Conservation (phyloP, 1,139 yeast species). For the Hanseniaspora sp. region DNA sequence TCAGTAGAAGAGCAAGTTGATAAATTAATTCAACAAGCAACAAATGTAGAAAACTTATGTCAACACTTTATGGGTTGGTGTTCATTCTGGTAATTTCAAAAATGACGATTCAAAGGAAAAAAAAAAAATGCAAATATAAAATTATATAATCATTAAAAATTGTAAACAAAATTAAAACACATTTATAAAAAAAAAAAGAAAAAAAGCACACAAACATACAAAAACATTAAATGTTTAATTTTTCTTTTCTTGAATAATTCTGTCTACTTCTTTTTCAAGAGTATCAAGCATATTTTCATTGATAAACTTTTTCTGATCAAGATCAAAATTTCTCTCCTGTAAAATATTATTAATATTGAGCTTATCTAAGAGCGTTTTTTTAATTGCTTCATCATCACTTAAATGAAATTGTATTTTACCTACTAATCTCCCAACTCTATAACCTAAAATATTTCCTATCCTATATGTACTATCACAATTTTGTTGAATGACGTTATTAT, state of each 20-base stretch:
- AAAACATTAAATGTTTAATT: not conserved
- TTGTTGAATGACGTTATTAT: conserved; percentile 56
- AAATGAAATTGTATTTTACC: conserved; percentile 34
- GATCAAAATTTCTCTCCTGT: conserved; percentile 23
- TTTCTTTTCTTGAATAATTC: not conserved
- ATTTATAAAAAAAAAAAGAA: not conserved
- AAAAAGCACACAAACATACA: not conserved
- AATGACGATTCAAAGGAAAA: too few species aligned
- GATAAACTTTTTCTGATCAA: conserved; percentile 18
- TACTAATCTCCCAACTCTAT: conserved; percentile 54
- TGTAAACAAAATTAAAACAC: not conserved
- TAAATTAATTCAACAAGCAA: conserved; percentile 86
- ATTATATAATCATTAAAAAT: not conserved
- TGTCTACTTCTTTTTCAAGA: conserved; percentile 3
- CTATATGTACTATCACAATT: conserved; percentile 81
- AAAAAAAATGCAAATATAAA: not conserved
- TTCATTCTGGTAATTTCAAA: conserved; percentile 71
- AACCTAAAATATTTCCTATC: conserved; percentile 59
- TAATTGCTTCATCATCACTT: conserved; percentile 21
- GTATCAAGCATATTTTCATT: conserved; percentile 5
- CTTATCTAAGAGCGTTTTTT: conserved; percentile 20
- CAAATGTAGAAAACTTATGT: conserved; percentile 88
- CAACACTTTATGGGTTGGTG: conserved; percentile 99
- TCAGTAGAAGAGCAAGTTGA: conserved; percentile 89
- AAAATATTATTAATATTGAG: conserved; percentile 25